Base-by-base conservation (phyloP, 2,329 filamentous ascomycete species). In the Penicillium sp. region DNA sequence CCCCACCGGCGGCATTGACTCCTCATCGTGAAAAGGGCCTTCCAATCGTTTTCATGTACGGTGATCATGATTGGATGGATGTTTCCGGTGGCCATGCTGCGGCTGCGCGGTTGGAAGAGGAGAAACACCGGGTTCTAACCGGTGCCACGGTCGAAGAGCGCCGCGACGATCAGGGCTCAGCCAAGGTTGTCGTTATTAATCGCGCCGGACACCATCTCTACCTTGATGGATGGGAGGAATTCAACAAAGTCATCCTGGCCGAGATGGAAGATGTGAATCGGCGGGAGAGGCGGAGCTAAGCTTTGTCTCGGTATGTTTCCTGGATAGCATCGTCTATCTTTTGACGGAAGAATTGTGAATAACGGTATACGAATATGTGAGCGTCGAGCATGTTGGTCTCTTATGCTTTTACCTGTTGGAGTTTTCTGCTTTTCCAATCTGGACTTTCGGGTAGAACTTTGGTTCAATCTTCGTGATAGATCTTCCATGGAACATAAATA, bases 41-140 rank as follows among this genome's bases (percentile, higher is more conserved):
- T 33, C 90, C 92, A 0, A 72, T 96, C 20, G 76, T 96, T 6
- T 77, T 98, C 60, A 89, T 96, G 84, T 98, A 98, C 59, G 92
- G 92, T 47, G 89, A 96, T 55, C 82, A 92, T 57, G 92, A 98
- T 70, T 98, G 92, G 92, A 98, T 98, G 92, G 92, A 98, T 51
- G 81, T 92, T 6, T 79, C 80, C 0, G 92, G 89, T 17, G 92
- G 92, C 0, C 78, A 81, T 31, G 87, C 84, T 0, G 81, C 89
- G 0, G 78, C 84, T 56, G 78, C 89, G 64, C 88, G 84, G 61
- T 75, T 96, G 9, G 81, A 85, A 43, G 73, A 81, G 41, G 79
- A 82, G 46, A 77, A 76, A 47, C 65, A 67, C 16, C 75, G 76
- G 33, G 71, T 75, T 0, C 66, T 95, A 3, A 65, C 73, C 9